These are phyloP conservation scores for Pseudopithomyces chartarum DNA, from an alignment of 2,329 filamentous ascomycete genomes.

Conservation along the genomic window DNA sequence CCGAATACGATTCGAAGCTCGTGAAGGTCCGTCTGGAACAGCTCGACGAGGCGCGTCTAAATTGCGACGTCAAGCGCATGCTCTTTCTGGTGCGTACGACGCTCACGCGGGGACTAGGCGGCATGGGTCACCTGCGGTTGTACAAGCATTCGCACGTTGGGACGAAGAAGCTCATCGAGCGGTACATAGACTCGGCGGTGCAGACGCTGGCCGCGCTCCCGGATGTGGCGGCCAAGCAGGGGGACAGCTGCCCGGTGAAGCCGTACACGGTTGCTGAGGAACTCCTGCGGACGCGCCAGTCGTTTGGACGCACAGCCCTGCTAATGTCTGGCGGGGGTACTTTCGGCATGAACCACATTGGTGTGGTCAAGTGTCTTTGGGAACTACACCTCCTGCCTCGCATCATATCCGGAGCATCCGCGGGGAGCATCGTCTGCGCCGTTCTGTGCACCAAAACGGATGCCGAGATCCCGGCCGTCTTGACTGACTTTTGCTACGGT, in stretches of 20 bases:
- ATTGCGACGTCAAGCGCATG: slow-evolving; percentile 76
- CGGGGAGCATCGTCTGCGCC: slow-evolving; percentile 83
- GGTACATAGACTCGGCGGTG: slow-evolving; percentile 80
- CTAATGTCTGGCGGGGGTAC: slow-evolving; percentile 85
- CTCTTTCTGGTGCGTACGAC: slow-evolving; percentile 80
- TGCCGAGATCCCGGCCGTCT: slow-evolving; percentile 72
- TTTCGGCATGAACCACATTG: slow-evolving; percentile 91
- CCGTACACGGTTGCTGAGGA: slow-evolving; percentile 68
- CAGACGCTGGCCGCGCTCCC: slow-evolving; percentile 75
- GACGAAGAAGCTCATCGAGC: slow-evolving; percentile 85
- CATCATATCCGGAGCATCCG: slow-evolving; percentile 86
- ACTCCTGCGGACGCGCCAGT: slow-evolving; percentile 73
- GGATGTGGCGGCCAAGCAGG: slow-evolving; percentile 60
- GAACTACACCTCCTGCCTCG: slow-evolving; percentile 76
- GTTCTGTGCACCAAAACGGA: slow-evolving; percentile 80
- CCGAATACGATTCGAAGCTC: slow-evolving; percentile 73
- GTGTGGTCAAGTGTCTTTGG: slow-evolving; percentile 81
- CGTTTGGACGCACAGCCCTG: slow-evolving; percentile 83
- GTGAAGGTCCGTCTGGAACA: slow-evolving; percentile 72
- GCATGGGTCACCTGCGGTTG: slow-evolving; percentile 81
- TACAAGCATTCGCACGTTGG: slow-evolving; percentile 86
- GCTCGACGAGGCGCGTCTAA: slow-evolving; percentile 74
- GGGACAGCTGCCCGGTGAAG: slow-evolving; percentile 58
- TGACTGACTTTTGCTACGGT: slow-evolving; percentile 76
- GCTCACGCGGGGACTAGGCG: slow-evolving; percentile 78